phyloP scores from a whole-genome alignment of 345 rosid species.

The Trapa bicornis region DNA sequence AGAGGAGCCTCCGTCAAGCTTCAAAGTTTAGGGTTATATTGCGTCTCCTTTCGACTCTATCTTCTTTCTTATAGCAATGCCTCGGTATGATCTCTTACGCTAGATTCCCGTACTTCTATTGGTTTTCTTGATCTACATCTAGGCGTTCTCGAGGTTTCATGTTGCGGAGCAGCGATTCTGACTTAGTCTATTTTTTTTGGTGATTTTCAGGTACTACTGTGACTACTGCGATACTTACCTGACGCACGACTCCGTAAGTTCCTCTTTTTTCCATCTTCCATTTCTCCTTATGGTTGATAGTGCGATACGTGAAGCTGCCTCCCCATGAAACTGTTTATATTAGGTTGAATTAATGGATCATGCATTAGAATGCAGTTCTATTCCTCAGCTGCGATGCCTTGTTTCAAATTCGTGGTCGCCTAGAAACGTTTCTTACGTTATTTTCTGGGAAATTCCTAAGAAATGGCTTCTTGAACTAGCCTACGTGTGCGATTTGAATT shows the following conservation, averaged over 20 bases:
- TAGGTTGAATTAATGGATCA: background rate
- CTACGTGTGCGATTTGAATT: background rate
- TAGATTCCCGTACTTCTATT: too few relatives aligned
- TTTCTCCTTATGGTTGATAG: background rate
- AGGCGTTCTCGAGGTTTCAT: background rate
- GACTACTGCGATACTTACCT: constrained; percentile 95
- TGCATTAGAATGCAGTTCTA: background rate
- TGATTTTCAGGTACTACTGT: constrained; percentile 69
- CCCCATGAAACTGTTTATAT: background rate
- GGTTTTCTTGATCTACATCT: too few relatives aligned
- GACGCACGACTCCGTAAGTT: constrained; percentile 93
- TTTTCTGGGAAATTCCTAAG: background rate
- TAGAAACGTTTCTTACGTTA: background rate
- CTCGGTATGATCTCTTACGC: too few relatives aligned
- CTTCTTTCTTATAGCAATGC: too few relatives aligned
- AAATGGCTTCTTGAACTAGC: too few relatives aligned
- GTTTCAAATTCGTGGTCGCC: background rate
- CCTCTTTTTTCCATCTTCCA: background rate
- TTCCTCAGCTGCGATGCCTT: background rate
- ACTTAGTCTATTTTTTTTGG: background rate
- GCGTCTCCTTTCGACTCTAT: too few relatives aligned
- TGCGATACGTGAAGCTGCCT: background rate
- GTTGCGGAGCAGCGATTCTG: too few relatives aligned
- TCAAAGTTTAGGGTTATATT: too few relatives aligned
- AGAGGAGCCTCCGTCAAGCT: too few relatives aligned